phyloP scores from a whole-genome alignment of 192 early-diverging fungal genomes.

The Dispira parvispora region DNA sequence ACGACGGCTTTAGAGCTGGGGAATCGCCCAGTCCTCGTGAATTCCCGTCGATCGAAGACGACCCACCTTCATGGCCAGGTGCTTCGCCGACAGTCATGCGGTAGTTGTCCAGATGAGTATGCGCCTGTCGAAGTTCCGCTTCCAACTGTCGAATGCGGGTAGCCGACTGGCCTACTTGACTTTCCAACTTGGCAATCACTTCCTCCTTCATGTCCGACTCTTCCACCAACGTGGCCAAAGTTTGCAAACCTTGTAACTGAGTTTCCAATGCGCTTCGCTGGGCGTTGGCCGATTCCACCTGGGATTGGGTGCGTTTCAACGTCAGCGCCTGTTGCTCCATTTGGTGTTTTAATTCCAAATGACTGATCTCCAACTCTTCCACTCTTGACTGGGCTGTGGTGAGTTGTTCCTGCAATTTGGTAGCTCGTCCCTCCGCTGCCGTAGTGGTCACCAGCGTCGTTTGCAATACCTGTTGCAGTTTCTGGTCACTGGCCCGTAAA shows the following conservation, averaged over 20 bases:
- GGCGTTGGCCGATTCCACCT: not conserved
- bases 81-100: not conserved
- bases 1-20: too few species aligned
- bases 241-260: not conserved
- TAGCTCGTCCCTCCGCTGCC: constrained; percentile 20
- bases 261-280: not conserved
- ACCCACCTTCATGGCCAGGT: not conserved
- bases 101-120: not conserved
- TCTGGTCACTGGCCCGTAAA: constrained; percentile 9
- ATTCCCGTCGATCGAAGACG: not conserved
- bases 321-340: constrained; percentile 1
- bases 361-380: constrained; percentile 1
- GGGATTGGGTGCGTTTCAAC: not conserved
- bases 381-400: constrained; percentile 14
- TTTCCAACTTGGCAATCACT: constrained; percentile 1
- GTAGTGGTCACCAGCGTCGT: constrained; percentile 14
- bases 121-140: not conserved
- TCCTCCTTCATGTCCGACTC: constrained; percentile 12
- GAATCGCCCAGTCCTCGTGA: too few species aligned
- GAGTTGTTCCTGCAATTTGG: constrained; percentile 15
- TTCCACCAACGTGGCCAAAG: constrained; percentile 7
- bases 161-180: not conserved
- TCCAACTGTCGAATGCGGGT: constrained; percentile 5
- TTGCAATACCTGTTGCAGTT: not conserved
- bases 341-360: not conserved